These are phyloP conservation scores for Rugonectria rugulosa DNA, from an alignment of 2,329 filamentous ascomycete genomes.

Conservation along the genomic window DNA sequence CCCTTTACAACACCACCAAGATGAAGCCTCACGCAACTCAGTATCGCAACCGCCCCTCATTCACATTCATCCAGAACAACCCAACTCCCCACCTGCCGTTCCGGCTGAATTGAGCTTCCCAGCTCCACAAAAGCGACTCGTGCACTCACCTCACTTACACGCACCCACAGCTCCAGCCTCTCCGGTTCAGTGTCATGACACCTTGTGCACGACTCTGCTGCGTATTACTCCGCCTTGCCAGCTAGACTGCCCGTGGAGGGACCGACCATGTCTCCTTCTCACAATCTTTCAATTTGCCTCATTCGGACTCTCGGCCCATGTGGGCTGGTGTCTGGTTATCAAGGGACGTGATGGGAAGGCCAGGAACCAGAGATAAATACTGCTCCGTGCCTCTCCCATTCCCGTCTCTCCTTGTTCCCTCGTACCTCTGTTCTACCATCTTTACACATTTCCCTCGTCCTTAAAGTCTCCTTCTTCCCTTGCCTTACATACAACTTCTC, in stretches of 20 bases:
- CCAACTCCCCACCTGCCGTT: conserved; percentile 24
- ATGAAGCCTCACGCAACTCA: too few relatives aligned
- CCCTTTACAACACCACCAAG: too few relatives aligned
- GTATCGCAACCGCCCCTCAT: not conserved
- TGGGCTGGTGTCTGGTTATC: conserved; percentile 32
- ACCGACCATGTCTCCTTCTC: too few relatives aligned
- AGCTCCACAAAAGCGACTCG: conserved; percentile 36
- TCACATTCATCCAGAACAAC: not conserved
- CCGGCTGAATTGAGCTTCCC: conserved; percentile 36
- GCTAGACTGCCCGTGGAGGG: not conserved
- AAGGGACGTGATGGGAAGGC: conserved; percentile 1
- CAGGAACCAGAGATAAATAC: conserved; percentile 24
- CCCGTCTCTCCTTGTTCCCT: conserved; percentile 8
- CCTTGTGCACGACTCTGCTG: too few relatives aligned
- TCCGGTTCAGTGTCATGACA: conserved; percentile 8
- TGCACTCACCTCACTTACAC: conserved; percentile 4
- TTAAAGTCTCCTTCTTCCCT: conserved; percentile 1
- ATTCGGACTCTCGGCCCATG: conserved; percentile 14
- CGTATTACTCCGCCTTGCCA: conserved; percentile 2
- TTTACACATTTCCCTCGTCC: not conserved
- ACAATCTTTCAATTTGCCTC: not conserved
- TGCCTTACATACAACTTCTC: conserved; percentile 15
- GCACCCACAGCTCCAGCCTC: not conserved
- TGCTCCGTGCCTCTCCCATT: conserved; percentile 5
- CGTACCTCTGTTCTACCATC: conserved; percentile 10